Conservation (phyloP, 805 yeast genomes). For the Pichia rugopelliculosa region DNA sequence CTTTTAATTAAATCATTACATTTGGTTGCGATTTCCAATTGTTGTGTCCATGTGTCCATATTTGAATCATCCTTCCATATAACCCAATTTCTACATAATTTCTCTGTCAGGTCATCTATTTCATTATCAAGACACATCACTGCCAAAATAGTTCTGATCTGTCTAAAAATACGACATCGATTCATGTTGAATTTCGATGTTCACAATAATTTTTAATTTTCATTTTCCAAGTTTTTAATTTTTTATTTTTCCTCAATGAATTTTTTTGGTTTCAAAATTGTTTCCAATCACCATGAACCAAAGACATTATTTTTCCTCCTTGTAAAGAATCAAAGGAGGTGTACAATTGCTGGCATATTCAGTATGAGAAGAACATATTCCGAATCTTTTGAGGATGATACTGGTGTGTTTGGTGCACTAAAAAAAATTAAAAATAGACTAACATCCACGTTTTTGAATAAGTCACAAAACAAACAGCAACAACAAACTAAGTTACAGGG, state of each 20-base stretch:
- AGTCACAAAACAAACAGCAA: not conserved
- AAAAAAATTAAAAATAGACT: not conserved
- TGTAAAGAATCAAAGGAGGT: not conserved
- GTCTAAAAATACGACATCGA: no score
- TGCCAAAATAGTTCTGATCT: no score
- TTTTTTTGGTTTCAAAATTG: not conserved
- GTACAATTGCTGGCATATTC: not conserved
- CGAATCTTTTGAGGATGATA: not conserved
- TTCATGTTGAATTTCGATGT: not conserved
- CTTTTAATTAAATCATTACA: not conserved
- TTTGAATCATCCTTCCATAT: conserved; percentile 1
- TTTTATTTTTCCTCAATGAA: not conserved
- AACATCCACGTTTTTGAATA: not conserved
- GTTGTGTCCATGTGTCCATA: not conserved
- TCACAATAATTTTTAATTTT: no score
- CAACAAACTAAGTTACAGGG: not conserved
- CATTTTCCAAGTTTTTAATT: not conserved
- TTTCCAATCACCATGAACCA: not conserved
- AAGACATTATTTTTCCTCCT: not conserved
- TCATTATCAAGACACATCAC: not conserved
- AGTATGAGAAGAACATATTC: not conserved
- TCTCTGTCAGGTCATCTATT: not conserved
- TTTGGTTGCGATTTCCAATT: not conserved
- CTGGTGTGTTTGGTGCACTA: not conserved
- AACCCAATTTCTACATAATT: conserved; percentile 10